These are phyloP conservation scores for Castanea mollissima DNA, from an alignment of 306 rosid species.

Conservation along the genomic window DNA sequence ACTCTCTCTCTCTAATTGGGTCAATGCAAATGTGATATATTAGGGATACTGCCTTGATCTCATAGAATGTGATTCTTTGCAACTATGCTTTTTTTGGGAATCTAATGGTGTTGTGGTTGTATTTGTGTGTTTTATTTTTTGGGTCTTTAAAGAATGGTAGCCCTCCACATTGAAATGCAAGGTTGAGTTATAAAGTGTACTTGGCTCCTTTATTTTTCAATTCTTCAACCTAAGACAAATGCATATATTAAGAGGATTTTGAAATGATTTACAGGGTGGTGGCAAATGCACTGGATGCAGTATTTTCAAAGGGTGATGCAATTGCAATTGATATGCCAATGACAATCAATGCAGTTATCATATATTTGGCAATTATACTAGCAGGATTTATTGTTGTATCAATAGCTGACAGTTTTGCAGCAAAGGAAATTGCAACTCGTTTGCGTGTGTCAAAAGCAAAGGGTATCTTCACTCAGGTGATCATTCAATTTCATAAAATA, in stretches of 20 bases:
- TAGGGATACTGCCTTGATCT: not conserved
- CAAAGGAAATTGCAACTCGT: constrained; percentile 72
- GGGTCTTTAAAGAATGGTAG: not conserved
- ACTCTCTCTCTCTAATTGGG: too few relatives aligned
- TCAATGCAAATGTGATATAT: not conserved
- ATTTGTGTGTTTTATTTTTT: not conserved
- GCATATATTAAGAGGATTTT: too few relatives aligned
- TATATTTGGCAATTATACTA: constrained; percentile 75
- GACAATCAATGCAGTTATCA: constrained; percentile 78
- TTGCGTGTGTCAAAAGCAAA: constrained; percentile 72
- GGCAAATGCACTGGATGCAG: constrained; percentile 61
- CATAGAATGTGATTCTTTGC: not conserved
- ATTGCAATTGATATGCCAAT: constrained; percentile 92
- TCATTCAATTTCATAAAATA: constrained; percentile 1
- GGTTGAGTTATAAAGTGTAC: not conserved
- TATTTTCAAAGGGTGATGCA: constrained; percentile 81
- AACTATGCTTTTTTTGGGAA: not conserved
- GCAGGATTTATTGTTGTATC: constrained; percentile 85
- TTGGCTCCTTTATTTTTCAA: not conserved
- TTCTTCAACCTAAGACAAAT: too few relatives aligned
- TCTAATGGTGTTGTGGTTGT: not conserved
- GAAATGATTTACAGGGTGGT: constrained; percentile 58
- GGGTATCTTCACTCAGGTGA: constrained; percentile 85
- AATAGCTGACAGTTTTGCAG: constrained; percentile 90
- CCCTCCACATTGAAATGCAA: not conserved